Evolutionary conservation across 2,329 filamentous ascomycete species (phyloP).

Genomic region (Fonsecaea erecta): DNA sequence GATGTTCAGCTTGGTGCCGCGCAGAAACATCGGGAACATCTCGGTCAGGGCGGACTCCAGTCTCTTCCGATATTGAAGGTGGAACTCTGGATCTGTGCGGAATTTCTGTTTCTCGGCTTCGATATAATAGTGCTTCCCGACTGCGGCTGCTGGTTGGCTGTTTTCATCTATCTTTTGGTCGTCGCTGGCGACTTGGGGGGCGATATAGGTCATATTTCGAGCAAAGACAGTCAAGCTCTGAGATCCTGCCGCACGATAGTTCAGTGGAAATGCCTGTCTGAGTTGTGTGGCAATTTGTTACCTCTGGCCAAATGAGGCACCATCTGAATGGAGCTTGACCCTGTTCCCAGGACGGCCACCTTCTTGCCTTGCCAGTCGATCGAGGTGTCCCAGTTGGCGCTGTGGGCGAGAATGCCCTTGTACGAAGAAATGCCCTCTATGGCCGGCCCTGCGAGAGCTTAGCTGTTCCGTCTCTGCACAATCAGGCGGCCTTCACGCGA

Average conservation of each 20-base stretch:
- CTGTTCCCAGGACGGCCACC: conserved; percentile 68
- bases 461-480: not conserved
- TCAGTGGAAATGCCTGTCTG: not conserved
- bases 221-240: conserved; percentile 41
- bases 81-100: conserved; percentile 19
- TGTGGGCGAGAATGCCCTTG: conserved; percentile 43
- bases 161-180: conserved; percentile 20
- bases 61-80: conserved; percentile 31
- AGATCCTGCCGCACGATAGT: not conserved
- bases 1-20: conserved; percentile 47
- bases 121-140: conserved; percentile 27
- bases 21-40: conserved; percentile 50
- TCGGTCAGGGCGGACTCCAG: conserved; percentile 45
- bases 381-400: conserved; percentile 41
- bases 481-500: too few relatives aligned
- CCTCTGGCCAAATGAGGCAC: conserved; percentile 24
- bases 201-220: conserved; percentile 38
- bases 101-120: conserved; percentile 34
- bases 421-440: conserved; percentile 45
- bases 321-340: conserved; percentile 64
- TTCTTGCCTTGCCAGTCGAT: conserved; percentile 62
- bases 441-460: conserved; percentile 44
- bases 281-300: conserved; percentile 38
- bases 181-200: conserved; percentile 22
- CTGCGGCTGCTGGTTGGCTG: conserved; percentile 11